Evolutionary conservation across 2,329 filamentous ascomycete genomes (phyloP).

Genomic region (Phialophora macrospora): DNA sequence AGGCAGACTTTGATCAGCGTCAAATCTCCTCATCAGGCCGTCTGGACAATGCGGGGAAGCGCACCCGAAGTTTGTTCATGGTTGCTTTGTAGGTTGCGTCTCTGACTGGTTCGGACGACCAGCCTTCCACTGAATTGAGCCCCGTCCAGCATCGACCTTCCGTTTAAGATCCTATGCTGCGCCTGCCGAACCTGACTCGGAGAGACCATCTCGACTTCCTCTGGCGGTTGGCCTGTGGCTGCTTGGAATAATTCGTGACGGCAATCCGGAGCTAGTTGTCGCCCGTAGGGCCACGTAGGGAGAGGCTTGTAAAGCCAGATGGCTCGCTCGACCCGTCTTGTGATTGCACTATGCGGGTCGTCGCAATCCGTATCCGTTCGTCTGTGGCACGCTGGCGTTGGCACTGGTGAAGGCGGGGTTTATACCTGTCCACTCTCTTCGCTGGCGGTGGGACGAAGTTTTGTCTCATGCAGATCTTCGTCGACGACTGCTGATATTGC

Average conservation of each 20-base stretch:
- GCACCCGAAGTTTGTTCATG: not conserved
- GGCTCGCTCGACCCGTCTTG: not conserved
- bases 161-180: not conserved
- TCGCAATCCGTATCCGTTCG: not conserved
- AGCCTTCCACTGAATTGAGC: constrained; percentile 14
- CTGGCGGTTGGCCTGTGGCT: not conserved
- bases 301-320: not conserved
- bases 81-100: not conserved
- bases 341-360: not conserved
- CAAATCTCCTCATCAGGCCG: not conserved
- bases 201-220: not conserved
- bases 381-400: constrained; percentile 9
- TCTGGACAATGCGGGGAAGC: constrained; percentile 16
- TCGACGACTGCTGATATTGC: not conserved
- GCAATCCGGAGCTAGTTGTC: not conserved
- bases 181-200: not conserved
- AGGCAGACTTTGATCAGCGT: not conserved
- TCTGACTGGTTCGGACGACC: constrained; percentile 11
- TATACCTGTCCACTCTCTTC: not conserved
- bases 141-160: constrained; percentile 2
- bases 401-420: not conserved
- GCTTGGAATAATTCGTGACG: not conserved
- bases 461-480: not conserved
- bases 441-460: not conserved
- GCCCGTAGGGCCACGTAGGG: not conserved